Percentiles rank a stretch among this genome's conserved stretches.
These are phyloP conservation scores for Barnettozyma vustinii DNA, from an alignment of 805 yeast species.

Conservation along the genomic window DNA sequence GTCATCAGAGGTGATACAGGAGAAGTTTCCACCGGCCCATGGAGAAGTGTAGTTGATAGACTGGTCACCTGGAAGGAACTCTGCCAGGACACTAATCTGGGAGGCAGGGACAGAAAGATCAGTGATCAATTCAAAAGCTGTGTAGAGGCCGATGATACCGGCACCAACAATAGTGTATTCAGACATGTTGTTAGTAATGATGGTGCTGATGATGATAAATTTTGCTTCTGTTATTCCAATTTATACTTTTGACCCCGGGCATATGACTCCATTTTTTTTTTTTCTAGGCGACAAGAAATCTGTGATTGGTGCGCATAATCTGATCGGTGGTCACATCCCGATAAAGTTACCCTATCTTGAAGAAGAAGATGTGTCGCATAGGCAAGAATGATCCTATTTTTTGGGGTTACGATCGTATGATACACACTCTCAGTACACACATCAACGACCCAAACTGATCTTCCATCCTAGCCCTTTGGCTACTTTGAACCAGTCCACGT, in stretches of 20 bases:
- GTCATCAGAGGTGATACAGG: conserved; percentile 57
- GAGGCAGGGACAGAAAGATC: conserved; percentile 33
- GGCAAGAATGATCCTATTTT: not conserved
- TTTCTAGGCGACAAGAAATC: not conserved
- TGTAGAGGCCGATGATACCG: conserved; percentile 65
- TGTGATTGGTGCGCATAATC: not conserved
- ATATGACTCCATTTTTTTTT: not conserved
- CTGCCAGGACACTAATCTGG: conserved; percentile 54
- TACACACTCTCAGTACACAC: not conserved
- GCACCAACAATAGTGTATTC: conserved; percentile 40
- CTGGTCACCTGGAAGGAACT: conserved; percentile 73
- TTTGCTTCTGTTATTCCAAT: not conserved
- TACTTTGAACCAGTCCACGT: conserved; percentile 40
- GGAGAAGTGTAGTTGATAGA: conserved; percentile 74
- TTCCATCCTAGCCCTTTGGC: conserved; percentile 37
- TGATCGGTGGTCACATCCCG: not conserved
- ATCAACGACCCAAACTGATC: conserved; percentile 22
- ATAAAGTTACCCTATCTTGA: not conserved
- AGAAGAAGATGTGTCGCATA: not conserved
- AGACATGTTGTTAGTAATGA: conserved; percentile 1
- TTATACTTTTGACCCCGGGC: not conserved
- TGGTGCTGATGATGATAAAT: not conserved
- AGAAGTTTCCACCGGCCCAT: conserved; percentile 68
- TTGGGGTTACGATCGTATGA: not conserved
- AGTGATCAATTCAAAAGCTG: conserved; percentile 45